Conservation (phyloP, 441 rosid genomes). For the Eutrema salsugineum region DNA sequence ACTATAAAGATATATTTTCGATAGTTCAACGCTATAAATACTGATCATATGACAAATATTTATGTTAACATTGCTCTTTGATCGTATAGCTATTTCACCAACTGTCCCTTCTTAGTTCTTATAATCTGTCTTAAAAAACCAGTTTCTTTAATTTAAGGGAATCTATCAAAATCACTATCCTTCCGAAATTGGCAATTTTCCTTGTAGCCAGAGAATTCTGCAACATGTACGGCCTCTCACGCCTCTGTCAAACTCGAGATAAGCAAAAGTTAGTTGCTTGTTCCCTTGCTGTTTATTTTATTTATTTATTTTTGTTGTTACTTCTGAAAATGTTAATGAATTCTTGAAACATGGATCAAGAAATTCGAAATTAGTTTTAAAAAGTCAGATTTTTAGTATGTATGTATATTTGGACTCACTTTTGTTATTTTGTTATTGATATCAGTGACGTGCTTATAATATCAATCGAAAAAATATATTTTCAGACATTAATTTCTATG, state of each 20-base stretch:
- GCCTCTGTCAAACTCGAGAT: not conserved
- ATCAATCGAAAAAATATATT: not conserved
- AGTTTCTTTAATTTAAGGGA: not conserved
- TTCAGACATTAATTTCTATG: not conserved
- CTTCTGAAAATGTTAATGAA: not conserved
- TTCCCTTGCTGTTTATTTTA: not conserved
- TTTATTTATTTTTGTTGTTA: not conserved
- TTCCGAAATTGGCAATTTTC: not conserved
- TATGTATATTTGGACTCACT: not conserved
- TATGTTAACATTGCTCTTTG: too few species aligned
- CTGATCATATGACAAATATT: too few species aligned
- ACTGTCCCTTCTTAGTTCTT: too few species aligned
- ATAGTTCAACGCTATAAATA: too few species aligned
- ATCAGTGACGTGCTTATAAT: not conserved
- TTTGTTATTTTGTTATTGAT: not conserved
- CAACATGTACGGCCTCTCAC: slow-evolving; percentile 10
- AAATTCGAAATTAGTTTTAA: not conserved
- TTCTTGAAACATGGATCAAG: not conserved
- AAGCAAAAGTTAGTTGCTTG: not conserved
- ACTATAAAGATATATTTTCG: too few species aligned
- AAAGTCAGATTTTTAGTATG: not conserved
- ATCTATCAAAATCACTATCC: not conserved
- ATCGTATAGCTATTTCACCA: too few species aligned
- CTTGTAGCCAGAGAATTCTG: not conserved
- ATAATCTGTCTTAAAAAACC: too few species aligned